These are phyloP conservation scores for Cryptococcus sp. DNA, from an alignment of 1,284 basidiomycete species.

Conservation along the genomic window DNA sequence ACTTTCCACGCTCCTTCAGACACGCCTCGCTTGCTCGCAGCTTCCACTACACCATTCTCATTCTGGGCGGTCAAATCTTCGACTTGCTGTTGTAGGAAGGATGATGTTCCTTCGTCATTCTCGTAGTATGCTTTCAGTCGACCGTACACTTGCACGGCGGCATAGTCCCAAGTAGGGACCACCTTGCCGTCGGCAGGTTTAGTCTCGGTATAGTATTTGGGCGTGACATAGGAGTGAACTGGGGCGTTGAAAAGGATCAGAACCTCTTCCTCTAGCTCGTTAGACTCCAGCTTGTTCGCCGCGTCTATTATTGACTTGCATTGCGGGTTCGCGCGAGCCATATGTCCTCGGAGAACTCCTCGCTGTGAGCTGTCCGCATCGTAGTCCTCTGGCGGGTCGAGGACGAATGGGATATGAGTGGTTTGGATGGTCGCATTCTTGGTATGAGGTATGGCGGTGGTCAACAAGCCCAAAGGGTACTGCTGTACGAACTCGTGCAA, in stretches of 20 bases:
- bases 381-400: conserved; percentile 40
- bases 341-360: conserved; percentile 45
- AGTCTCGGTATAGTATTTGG: conserved; percentile 48
- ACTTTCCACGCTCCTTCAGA: conserved; percentile 45
- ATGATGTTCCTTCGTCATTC: conserved; percentile 16
- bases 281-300: neutral
- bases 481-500: conserved; percentile 53
- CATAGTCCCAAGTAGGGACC: conserved; percentile 54
- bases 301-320: conserved; percentile 39
- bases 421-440: conserved; percentile 50
- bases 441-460: conserved; percentile 50
- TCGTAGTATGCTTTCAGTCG: conserved; percentile 33
- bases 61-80: conserved; percentile 36
- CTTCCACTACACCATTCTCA: conserved; percentile 24
- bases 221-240: conserved; percentile 49
- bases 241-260: conserved; percentile 50
- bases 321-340: conserved; percentile 53
- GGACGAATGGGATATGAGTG: conserved; percentile 56
- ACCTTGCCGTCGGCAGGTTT: conserved; percentile 52
- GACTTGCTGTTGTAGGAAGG: conserved; percentile 44
- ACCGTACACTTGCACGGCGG: conserved; percentile 53
- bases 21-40: conserved; percentile 36
- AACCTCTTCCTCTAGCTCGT: conserved; percentile 41
- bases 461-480: conserved; percentile 55
- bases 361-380: conserved; percentile 4